These are phyloP conservation scores for Eucalyptus melliodora DNA, from an alignment of 345 rosid species.

Conservation along the genomic window DNA sequence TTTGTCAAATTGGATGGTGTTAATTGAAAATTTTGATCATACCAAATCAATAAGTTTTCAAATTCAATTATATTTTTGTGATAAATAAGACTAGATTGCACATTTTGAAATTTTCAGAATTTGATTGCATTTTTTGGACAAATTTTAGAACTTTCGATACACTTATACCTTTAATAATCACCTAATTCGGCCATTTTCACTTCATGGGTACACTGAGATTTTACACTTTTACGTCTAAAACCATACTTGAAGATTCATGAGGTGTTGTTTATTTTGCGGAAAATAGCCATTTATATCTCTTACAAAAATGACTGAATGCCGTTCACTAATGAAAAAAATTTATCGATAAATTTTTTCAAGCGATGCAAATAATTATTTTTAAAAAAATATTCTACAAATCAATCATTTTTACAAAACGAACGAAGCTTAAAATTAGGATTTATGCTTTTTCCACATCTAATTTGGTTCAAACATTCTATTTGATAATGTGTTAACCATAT, in stretches of 20 bases:
- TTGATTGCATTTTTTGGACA: not conserved
- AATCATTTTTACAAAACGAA: not conserved
- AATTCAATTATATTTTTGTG: not conserved
- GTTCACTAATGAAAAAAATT: not conserved
- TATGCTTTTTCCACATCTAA: too few species aligned
- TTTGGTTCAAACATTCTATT: too few species aligned
- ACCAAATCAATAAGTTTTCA: too few species aligned
- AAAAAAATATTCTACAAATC: not conserved
- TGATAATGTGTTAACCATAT: too few species aligned
- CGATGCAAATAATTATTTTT: not conserved
- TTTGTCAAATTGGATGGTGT: not conserved
- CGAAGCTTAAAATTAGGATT: not conserved
- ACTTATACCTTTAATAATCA: not conserved
- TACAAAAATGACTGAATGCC: rapidly evolving
- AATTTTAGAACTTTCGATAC: too few species aligned
- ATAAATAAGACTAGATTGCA: not conserved
- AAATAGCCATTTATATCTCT: not conserved
- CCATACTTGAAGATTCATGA: not conserved
- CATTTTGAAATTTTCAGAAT: too few species aligned
- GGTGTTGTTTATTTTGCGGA: not conserved
- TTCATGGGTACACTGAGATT: not conserved
- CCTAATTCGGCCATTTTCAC: not conserved
- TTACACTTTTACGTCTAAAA: not conserved
- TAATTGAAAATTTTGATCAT: too few species aligned
- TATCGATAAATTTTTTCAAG: not conserved